Percentiles rank a stretch among this genome's conserved stretches.
phyloP scores from a whole-genome alignment of 2,329 filamentous ascomycete genomes.

The Arthrobotrys iridis region DNA sequence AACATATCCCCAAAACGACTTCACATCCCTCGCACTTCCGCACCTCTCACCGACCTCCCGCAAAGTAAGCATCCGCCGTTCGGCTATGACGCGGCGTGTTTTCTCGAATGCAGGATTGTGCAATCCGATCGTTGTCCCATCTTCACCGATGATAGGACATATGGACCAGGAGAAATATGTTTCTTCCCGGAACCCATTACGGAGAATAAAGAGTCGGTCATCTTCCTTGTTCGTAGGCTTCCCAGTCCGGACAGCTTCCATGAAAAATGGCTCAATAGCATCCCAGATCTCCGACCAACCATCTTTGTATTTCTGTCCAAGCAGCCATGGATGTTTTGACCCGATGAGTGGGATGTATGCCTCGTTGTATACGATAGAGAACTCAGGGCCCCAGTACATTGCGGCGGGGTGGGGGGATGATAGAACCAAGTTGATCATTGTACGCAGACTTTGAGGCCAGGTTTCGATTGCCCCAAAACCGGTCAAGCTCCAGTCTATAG shows the following conservation, averaged over 20 bases:
- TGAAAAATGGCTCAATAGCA: slow-evolving; percentile 74
- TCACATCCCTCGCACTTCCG: slow-evolving; percentile 65
- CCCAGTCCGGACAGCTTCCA: slow-evolving; percentile 73
- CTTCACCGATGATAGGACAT: slow-evolving; percentile 55
- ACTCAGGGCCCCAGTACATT: slow-evolving; percentile 80
- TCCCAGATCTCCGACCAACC: slow-evolving; percentile 81
- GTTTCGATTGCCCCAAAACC: slow-evolving; percentile 77
- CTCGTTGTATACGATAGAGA: slow-evolving; percentile 77
- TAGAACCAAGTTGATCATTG: slow-evolving; percentile 85
- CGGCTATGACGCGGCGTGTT: slow-evolving; percentile 55
- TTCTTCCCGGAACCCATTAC: slow-evolving; percentile 65
- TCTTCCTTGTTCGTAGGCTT: slow-evolving; percentile 85
- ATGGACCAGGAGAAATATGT: slow-evolving; percentile 57
- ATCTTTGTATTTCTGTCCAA: slow-evolving; percentile 74
- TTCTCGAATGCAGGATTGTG: slow-evolving; percentile 57
- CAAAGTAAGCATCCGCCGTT: slow-evolving; percentile 56
- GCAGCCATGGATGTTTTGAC: slow-evolving; percentile 77
- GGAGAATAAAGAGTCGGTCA: slow-evolving; percentile 76
- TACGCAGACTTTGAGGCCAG: slow-evolving; percentile 76
- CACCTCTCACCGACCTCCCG: slow-evolving; percentile 62
- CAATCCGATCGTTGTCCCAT: slow-evolving; percentile 55
- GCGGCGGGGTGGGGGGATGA: slow-evolving; percentile 77
- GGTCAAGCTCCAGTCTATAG: slow-evolving; percentile 77
- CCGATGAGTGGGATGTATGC: slow-evolving; percentile 77
- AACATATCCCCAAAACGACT: slow-evolving; percentile 55